These are phyloP conservation scores for Hypoxylon lenormandii DNA, from an alignment of 495 filamentous ascomycete genomes.

Conservation along the genomic window DNA sequence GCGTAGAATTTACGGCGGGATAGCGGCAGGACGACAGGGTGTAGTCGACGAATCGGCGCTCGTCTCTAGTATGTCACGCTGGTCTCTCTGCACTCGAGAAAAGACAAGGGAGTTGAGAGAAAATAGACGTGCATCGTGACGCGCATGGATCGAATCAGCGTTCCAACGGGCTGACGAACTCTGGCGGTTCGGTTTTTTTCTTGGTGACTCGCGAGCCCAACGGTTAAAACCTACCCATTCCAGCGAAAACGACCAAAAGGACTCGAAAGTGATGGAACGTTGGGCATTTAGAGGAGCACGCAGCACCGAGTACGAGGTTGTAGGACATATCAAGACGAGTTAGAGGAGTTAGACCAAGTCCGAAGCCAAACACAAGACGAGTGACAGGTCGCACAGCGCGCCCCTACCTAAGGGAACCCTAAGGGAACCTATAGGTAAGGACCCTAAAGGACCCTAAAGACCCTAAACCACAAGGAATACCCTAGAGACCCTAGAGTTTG, in stretches of 20 bases:
- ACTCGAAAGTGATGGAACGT: slow-evolving; percentile 17
- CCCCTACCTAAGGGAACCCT: neutral
- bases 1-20: slow-evolving; percentile 35
- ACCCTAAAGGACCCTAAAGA: neutral
- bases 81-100: slow-evolving; percentile 34
- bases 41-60: slow-evolving; percentile 39
- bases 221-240: slow-evolving; percentile 16
- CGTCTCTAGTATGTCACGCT: slow-evolving; percentile 33
- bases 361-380: too few species aligned
- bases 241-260: slow-evolving; percentile 12
- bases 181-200: slow-evolving; percentile 3
- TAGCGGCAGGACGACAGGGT: slow-evolving; percentile 28
- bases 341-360: too few species aligned
- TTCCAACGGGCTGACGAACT: slow-evolving; percentile 15
- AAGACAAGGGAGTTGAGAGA: slow-evolving; percentile 34
- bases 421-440: neutral
- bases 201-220: slow-evolving; percentile 29
- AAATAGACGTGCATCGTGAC: slow-evolving; percentile 38
- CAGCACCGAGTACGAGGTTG: slow-evolving; percentile 11
- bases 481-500: too few species aligned
- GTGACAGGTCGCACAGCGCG: slow-evolving; percentile 4
- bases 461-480: too few species aligned
- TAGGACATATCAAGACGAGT: neutral
- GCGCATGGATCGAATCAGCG: slow-evolving; percentile 44
- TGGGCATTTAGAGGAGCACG: slow-evolving; percentile 23